Evolutionary conservation across 805 yeast species (phyloP).

Genomic region (Zygosaccharomyces bailii): DNA sequence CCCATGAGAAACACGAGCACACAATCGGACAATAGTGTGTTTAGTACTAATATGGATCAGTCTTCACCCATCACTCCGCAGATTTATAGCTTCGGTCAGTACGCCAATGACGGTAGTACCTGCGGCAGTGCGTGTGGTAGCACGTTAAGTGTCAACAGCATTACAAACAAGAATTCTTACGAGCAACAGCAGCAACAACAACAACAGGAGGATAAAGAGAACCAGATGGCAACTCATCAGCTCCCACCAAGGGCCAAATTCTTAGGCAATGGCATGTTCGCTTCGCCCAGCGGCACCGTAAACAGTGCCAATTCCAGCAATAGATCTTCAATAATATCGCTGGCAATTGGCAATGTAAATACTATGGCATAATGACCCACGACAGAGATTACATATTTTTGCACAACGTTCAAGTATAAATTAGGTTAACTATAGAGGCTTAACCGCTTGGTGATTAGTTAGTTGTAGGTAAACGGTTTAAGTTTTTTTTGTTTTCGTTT

Average conservation of each 20-base stretch:
- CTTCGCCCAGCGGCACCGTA: conserved; percentile 27
- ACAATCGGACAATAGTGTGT: conserved; percentile 34
- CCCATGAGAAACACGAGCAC: conserved; percentile 35
- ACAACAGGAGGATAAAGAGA: conserved; percentile 25
- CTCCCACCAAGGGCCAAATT: conserved; percentile 34
- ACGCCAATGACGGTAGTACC: conserved; percentile 18
- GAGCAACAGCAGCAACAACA: conserved; percentile 8
- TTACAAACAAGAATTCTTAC: conserved; percentile 17
- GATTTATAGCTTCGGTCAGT: conserved; percentile 31
- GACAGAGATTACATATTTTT: neutral
- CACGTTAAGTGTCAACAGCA: conserved; percentile 30
- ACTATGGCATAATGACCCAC: conserved; percentile 7
- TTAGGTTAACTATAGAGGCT: neutral
- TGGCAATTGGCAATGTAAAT: conserved; percentile 21
- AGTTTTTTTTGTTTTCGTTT: too few species aligned
- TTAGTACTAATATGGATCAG: conserved; percentile 25
- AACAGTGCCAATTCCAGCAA: conserved; percentile 28
- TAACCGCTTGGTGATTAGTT: conserved; percentile 1
- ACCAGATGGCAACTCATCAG: conserved; percentile 22
- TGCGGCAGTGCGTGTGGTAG: conserved; percentile 27
- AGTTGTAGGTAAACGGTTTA: too few species aligned
- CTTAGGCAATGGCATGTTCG: conserved; percentile 26
- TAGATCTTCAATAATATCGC: conserved; percentile 28
- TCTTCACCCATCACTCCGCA: conserved; percentile 36
- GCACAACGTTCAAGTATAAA: conserved; percentile 1